Conservation (phyloP, 495 filamentous ascomycete genomes). For the Penicillium odoratum region DNA sequence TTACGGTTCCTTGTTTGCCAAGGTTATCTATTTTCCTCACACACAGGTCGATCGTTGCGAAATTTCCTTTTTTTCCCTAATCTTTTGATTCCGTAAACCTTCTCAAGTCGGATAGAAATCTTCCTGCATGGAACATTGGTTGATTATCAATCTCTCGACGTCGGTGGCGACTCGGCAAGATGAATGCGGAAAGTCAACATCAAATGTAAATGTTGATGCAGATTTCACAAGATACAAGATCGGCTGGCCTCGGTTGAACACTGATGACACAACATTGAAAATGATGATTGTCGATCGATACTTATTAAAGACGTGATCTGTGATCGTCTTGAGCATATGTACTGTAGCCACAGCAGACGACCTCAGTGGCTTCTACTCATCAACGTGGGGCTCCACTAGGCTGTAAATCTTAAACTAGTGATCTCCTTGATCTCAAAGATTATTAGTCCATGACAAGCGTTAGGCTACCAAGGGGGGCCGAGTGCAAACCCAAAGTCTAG, state of each 20-base stretch:
- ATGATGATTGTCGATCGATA: slow-evolving; percentile 8
- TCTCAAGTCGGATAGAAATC: not conserved
- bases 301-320: not conserved
- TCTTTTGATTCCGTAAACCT: not conserved
- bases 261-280: not conserved
- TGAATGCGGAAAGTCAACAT: not conserved
- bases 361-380: slow-evolving; percentile 13
- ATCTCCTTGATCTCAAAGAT: slow-evolving; percentile 16
- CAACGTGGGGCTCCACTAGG: slow-evolving; percentile 29
- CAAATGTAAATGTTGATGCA: not conserved
- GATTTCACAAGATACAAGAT: slow-evolving; percentile 13
- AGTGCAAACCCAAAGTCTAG: slow-evolving; percentile 6
- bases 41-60: not conserved
- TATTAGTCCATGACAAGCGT: not conserved
- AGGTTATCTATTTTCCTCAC: not conserved
- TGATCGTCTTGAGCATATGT: not conserved
- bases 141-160: not conserved
- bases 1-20: not conserved
- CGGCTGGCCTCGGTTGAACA: slow-evolving; percentile 22
- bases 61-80: not conserved
- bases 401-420: slow-evolving; percentile 18
- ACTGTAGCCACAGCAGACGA: not conserved
- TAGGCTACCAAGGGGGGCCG: slow-evolving; percentile 1
- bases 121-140: not conserved
- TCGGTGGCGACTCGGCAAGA: slow-evolving; percentile 2